Conservation (phyloP, 2,329 filamentous ascomycete genomes). For the Lasiodiplodia hormozganensis region DNA sequence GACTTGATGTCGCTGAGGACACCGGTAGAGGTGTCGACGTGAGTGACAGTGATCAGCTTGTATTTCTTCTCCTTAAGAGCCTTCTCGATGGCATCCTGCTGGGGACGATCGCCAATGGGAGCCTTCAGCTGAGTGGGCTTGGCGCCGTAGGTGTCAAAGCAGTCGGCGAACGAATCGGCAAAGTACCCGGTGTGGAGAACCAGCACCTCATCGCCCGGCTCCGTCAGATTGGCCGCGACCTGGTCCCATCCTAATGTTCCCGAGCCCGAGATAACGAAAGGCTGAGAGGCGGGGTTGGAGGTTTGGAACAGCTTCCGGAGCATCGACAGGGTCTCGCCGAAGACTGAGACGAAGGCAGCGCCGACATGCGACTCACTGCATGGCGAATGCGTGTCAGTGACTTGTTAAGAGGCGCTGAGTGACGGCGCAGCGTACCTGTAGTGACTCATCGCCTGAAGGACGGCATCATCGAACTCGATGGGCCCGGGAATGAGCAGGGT, state of each 20-base stretch:
- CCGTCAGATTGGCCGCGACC: constrained; percentile 89
- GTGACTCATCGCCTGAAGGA: constrained; percentile 93
- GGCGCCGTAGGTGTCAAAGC: constrained; percentile 88
- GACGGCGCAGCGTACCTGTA: constrained; percentile 67
- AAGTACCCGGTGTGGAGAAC: constrained; percentile 98
- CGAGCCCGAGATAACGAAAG: constrained; percentile 91
- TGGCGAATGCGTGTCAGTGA: not conserved
- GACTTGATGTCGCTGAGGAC: constrained; percentile 90
- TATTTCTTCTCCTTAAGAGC: constrained; percentile 90
- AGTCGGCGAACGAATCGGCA: constrained; percentile 91
- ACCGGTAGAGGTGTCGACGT: constrained; percentile 96
- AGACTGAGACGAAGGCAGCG: constrained; percentile 84
- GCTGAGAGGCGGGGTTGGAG: constrained; percentile 79
- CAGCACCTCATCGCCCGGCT: constrained; percentile 87
- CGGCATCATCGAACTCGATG: constrained; percentile 98
- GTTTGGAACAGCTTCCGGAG: constrained; percentile 95
- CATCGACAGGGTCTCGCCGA: constrained; percentile 87
- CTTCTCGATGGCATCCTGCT: constrained; percentile 85
- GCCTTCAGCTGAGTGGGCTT: constrained; percentile 90
- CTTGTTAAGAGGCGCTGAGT: constrained; percentile 11
- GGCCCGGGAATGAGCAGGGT: constrained; percentile 95
- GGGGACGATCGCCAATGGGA: constrained; percentile 84
- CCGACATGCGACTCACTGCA: constrained; percentile 91
- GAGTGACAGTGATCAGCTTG: constrained; percentile 93
- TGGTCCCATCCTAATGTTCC: constrained; percentile 97